Evolutionary conservation across 768 basidiomycete species (phyloP), one percentile per base, ranked within the genome.

Genomic region (Tulasnella sp.): DNA sequence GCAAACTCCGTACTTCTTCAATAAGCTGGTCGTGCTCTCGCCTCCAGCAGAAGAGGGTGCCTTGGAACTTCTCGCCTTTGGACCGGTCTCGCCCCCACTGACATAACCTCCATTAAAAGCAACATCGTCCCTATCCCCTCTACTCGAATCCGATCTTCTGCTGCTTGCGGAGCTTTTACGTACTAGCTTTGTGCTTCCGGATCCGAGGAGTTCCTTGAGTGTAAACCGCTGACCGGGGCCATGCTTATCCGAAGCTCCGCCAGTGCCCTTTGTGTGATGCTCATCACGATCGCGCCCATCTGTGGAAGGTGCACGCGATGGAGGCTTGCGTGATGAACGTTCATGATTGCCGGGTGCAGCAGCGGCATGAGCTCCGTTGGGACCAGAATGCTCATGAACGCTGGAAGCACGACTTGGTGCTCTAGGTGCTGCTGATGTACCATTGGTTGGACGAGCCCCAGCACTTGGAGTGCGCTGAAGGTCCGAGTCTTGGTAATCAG

Each of bases 1-100:
- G 65, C 92, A 98, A 10, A 95, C 80, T 28, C 93, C 95, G 62
- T 98, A 99, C 73, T 98, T 98, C 67, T 90, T 80, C 33, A 83
- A 67, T 57, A 83, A 61, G 54, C 73, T 76, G 12, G 70, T 70
- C 9, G 76, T 71, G 53, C 72, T 75, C 34, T 75, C 78, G 3
- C 72, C 76, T 27, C 39, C 49, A 31, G 44, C 49, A 32, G 39
- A 42, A 29, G 49, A 51, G 9, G 49, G 37, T 24, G 35, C 47
- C 16, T 42, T 28, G 37, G 29, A 32, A 1, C 66, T n/a, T n/a
- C 66, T n/a, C n/a, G n/a, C n/a, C 6, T 64, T 70, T 41, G 70
- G 72, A 33, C 66, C 69, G 60, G 63, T 13, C 58, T 61, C 61
- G 20, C 63, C 62, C 9, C 64, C 65, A 33, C 61, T 60, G 42